phyloP scores from a whole-genome alignment of 441 rosid species.

The Corymbia citriodora region DNA sequence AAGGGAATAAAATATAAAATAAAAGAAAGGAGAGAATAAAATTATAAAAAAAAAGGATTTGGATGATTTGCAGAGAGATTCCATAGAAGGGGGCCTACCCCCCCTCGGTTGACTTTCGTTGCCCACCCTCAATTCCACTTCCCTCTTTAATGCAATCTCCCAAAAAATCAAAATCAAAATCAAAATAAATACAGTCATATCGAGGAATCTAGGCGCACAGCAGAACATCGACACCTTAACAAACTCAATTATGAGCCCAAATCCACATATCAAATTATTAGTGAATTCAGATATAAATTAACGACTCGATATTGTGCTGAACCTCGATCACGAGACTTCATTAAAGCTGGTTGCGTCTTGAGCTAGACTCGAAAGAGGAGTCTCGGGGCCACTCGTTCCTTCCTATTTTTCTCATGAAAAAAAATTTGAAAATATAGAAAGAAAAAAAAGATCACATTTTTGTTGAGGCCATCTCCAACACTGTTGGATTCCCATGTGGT shows the following conservation, averaged over 20 bases:
- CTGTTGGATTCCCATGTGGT: neutral
- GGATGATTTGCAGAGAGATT: constrained; percentile 1
- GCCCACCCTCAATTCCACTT: constrained; percentile 9
- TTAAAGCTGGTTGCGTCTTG: accelerated
- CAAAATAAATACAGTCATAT: neutral
- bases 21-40: neutral
- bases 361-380: neutral
- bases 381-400: accelerated
- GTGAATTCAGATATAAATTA: neutral
- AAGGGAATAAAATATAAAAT: too few species aligned
- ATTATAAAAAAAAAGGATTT: constrained; percentile 8
- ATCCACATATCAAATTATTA: too few species aligned
- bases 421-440: neutral
- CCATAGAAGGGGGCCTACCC: constrained; percentile 16
- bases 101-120: constrained; percentile 34
- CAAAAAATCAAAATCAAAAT: neutral
- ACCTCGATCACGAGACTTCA: neutral
- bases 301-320: accelerated
- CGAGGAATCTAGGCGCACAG: neutral
- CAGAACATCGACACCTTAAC: neutral
- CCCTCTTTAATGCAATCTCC: constrained; percentile 7
- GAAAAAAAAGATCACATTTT: neutral
- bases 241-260: accelerated
- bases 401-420: too few species aligned
- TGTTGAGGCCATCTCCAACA: neutral